phyloP scores from a whole-genome alignment of 768 basidiomycete species.

The Gymnopilus dilepis region DNA sequence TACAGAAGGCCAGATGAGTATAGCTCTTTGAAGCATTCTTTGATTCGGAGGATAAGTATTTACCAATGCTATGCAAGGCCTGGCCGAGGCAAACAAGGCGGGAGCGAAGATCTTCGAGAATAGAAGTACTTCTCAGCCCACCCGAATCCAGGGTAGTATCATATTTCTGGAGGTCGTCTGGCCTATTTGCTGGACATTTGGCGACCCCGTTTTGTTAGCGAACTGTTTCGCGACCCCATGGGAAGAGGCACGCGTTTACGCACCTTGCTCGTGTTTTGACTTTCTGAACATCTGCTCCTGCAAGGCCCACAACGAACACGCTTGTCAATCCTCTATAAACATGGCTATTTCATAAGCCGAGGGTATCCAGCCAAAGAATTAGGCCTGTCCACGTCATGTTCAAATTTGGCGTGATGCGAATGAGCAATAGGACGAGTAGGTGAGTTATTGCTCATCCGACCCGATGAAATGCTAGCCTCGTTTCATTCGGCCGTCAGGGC shows the following conservation, averaged over 20 bases:
- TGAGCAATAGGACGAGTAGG: background rate
- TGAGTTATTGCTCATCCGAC: background rate
- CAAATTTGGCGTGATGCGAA: conserved; percentile 5
- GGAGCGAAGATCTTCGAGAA: too few relatives aligned
- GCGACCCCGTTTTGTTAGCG: too few relatives aligned
- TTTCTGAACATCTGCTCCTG: conserved; percentile 2
- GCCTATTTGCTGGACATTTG: too few relatives aligned
- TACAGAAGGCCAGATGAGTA: too few relatives aligned
- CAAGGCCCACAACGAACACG: background rate
- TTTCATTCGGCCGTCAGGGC: background rate
- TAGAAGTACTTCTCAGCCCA: too few relatives aligned
- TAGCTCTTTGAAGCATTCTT: too few relatives aligned
- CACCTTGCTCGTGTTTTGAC: conserved; percentile 1
- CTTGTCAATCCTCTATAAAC: background rate
- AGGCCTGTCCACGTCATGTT: background rate
- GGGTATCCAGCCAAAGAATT: background rate
- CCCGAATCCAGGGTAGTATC: too few relatives aligned
- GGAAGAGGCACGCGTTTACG: background rate
- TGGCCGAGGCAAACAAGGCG: too few relatives aligned
- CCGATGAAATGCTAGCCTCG: background rate
- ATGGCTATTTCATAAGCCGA: conserved; percentile 2
- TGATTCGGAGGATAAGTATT: too few relatives aligned
- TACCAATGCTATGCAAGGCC: too few relatives aligned
- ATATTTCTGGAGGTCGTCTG: too few relatives aligned
- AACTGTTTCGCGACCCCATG: background rate